Percentiles rank a stretch among this genome's conserved stretches.
Evolutionary conservation across 768 basidiomycete genomes (phyloP).

Genomic region (Pulveroboletus frians): DNA sequence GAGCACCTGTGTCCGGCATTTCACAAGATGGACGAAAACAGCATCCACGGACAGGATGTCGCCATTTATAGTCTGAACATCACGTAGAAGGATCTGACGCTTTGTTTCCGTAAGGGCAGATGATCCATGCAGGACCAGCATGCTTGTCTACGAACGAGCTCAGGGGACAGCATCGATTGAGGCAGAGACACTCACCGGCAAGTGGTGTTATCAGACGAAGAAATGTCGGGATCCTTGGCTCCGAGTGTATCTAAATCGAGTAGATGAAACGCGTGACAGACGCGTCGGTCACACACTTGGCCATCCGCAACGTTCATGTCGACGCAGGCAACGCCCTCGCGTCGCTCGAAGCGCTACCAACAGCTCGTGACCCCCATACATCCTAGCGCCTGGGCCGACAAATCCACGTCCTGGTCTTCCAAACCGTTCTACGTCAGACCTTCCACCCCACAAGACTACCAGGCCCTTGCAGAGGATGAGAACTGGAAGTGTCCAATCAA

Average conservation of each 20-base stretch:
- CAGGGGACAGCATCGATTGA: background rate
- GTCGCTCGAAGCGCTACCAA: conserved; percentile 35
- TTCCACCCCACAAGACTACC: conserved; percentile 24
- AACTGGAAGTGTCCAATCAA: conserved; percentile 16
- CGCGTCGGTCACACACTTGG: conserved; percentile 12
- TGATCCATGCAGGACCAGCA: conserved; percentile 76
- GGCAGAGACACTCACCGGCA: conserved; percentile 7
- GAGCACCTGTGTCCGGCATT: conserved; percentile 43
- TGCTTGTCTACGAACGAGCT: conserved; percentile 28
- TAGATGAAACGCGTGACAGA: conserved; percentile 17
- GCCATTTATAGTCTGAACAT: conserved; percentile 49
- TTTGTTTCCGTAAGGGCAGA: conserved; percentile 72
- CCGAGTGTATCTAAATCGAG: conserved; percentile 5
- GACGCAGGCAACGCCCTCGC: conserved; percentile 27
- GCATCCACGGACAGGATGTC: conserved; percentile 69
- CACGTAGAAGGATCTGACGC: conserved; percentile 57
- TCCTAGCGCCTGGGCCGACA: conserved; percentile 25
- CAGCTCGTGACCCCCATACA: conserved; percentile 29
- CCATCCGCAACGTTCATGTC: conserved; percentile 8
- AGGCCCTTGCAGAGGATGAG: conserved; percentile 24
- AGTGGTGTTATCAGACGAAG: conserved; percentile 4
- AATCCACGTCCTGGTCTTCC: conserved; percentile 25
- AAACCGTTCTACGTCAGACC: conserved; percentile 20
- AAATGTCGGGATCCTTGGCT: background rate
- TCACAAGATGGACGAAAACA: conserved; percentile 82